Percentiles rank a stretch among this genome's conserved stretches.
Evolutionary conservation across 106 monocot genomes (phyloP).

Genomic region (Phalaenopsis equestris): DNA sequence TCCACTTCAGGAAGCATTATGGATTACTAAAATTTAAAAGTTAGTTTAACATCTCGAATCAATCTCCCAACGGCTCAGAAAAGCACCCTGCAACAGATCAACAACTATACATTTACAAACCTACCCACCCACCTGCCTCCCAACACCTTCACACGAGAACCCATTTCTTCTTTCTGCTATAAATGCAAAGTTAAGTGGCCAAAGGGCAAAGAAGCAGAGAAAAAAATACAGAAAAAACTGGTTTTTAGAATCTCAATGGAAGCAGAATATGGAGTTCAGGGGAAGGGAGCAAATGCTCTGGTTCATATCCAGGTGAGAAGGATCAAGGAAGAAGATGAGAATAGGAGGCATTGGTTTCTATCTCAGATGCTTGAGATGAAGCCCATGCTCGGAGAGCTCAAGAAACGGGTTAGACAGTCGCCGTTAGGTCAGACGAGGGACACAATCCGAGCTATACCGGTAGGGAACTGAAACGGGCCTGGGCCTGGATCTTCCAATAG

Average conservation of each 20-base stretch:
- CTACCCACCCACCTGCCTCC: background rate
- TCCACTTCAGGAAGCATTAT: background rate
- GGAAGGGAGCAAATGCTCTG: background rate
- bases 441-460: constrained; percentile 6
- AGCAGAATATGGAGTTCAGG: constrained; percentile 10
- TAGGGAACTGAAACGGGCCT: constrained; percentile 13
- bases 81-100: background rate
- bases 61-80: constrained; percentile 1
- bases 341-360: constrained; percentile 13
- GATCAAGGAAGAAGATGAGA: constrained; percentile 32
- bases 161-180: background rate
- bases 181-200: background rate
- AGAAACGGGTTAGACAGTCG: constrained; percentile 26
- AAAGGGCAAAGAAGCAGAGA: background rate
- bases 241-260: background rate
- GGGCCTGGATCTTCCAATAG: constrained; percentile 18
- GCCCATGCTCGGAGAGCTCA: constrained; percentile 9
- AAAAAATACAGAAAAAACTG: background rate
- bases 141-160: background rate
- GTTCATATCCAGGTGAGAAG: constrained; percentile 31
- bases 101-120: background rate
- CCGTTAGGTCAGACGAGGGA: constrained; percentile 25
- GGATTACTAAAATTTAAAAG: background rate
- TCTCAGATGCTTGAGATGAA: constrained; percentile 17
- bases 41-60: background rate